Evolutionary conservation across 2,329 filamentous ascomycete species (phyloP).

Genomic region (Trichoderma guizhouense): DNA sequence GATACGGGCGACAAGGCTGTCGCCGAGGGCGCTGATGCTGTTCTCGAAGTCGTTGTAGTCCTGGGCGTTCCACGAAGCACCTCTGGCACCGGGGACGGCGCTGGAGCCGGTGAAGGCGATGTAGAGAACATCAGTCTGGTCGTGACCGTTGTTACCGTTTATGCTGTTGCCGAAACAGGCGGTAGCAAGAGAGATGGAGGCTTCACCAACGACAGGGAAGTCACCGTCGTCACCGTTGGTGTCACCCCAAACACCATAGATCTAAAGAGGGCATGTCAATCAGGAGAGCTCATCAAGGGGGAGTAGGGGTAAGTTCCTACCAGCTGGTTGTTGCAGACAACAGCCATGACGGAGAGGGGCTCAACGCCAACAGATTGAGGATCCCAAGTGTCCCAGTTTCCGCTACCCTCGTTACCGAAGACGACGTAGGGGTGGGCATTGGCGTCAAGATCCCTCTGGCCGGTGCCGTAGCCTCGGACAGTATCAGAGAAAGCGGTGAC

Average conservation of each 20-base stretch:
- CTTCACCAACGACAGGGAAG: conserved; percentile 51
- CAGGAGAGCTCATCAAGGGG: not conserved
- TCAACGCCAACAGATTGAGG: conserved; percentile 42
- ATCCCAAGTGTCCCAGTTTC: conserved; percentile 37
- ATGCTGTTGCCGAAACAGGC: conserved; percentile 53
- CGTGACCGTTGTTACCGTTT: conserved; percentile 55
- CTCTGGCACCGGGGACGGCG: conserved; percentile 52
- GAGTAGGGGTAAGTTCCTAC: conserved; percentile 25
- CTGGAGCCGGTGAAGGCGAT: conserved; percentile 56
- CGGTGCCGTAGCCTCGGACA: conserved; percentile 36
- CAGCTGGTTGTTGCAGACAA: conserved; percentile 50
- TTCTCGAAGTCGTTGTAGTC: conserved; percentile 48
- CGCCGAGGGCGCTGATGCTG: conserved; percentile 50
- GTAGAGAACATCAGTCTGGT: conserved; percentile 57
- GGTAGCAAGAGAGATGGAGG: conserved; percentile 55
- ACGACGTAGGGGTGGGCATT: conserved; percentile 52
- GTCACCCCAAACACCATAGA: conserved; percentile 61
- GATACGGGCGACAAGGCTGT: conserved; percentile 45
- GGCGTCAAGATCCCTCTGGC: conserved; percentile 45
- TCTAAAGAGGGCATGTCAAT: conserved; percentile 28
- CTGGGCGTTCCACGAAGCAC: conserved; percentile 53
- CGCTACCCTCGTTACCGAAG: conserved; percentile 45
- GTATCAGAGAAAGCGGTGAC: conserved; percentile 46
- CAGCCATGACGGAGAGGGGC: conserved; percentile 53
- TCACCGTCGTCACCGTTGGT: conserved; percentile 53